Evolutionary conservation across 371 early-diverging fungal species (phyloP), one percentile per base, ranked within the genome.

Genomic region (Coemansia sp.): DNA sequence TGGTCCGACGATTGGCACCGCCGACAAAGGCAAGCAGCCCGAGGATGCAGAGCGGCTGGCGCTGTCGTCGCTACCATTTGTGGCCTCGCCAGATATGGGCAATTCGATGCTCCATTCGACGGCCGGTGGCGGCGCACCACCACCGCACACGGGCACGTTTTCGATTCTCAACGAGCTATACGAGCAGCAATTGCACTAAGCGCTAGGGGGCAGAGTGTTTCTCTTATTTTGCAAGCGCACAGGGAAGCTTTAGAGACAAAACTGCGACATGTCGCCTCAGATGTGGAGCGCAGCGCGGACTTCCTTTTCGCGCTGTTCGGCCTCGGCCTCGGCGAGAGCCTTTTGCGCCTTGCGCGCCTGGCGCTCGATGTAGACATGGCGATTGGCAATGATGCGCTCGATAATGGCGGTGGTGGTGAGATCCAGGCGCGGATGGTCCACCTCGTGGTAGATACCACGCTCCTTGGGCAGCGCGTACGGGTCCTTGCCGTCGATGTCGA

Each of bases 351-450:
- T 90, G 68, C 88, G 81, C 40, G 82, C 84, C 78, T 90, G 90
- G 63, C 90, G 87, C 71, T 87, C 89, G 31, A 72, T 72, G 54
- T 85, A 94, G 86, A 87, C 72, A 61, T 88, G 80, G 51, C 93
- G 86, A 76, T 93, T 89, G 38, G 85, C 86, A 61, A 95, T 87
- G 72, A 96, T 94, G 59, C 97, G 86, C 56, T 86, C 81, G 66
- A 96, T 90, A 59, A 96, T 93, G 3, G 85, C 82, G 42, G 88
- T 84, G 16, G 95, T 94, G 10, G 94, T 92, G 55, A 94, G 81
- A 54, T 87, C 83, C 50, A 86, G 82, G 41, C 83, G 80, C 31
- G 89, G 86, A 45, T 90, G 88, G 39, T 86, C 85, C 48, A 94
- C 86, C 72, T 89, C 88, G 40, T 68, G 75, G 72, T 88, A 93